A percentile compares a stretch with the other conserved stretches of the same genome.
Evolutionary conservation across 1,284 basidiomycete genomes (phyloP).

Genomic region (Trichosporon ovoides): DNA sequence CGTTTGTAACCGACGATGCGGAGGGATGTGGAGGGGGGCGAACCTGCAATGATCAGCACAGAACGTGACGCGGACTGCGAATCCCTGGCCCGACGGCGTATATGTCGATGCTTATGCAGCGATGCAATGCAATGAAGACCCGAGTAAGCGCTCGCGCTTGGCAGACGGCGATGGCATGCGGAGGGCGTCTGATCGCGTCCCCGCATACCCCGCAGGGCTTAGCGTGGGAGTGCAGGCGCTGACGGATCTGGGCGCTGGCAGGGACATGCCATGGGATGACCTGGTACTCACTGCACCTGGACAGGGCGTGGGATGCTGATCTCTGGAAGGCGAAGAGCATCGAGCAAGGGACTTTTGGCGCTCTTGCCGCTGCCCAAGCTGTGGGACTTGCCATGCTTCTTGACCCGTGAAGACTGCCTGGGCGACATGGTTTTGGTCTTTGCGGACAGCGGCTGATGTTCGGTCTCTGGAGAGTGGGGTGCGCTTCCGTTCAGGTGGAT

Average conservation of each 20-base stretch:
- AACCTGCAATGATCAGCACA: conserved; percentile 31
- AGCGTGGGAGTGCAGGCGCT: background rate
- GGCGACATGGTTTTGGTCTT: conserved; percentile 3
- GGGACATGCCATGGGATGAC: background rate
- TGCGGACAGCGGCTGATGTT: background rate
- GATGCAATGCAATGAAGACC: no score
- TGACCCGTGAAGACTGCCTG: background rate
- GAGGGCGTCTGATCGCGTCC: background rate
- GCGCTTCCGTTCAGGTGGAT: background rate
- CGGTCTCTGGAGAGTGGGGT: background rate
- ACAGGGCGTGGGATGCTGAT: conserved; percentile 24
- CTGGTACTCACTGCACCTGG: conserved; percentile 28
- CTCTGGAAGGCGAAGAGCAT: conserved; percentile 24
- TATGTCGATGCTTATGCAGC: no score
- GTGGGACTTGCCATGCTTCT: background rate
- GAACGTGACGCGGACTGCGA: background rate
- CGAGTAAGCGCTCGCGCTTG: background rate
- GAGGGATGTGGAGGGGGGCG: conserved; percentile 47
- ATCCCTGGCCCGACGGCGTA: no score
- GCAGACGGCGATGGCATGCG: background rate
- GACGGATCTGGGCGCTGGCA: background rate
- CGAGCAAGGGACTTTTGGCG: conserved; percentile 19
- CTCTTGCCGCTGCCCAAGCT: background rate
- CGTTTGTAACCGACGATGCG: conserved; percentile 68
- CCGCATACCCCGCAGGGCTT: background rate